Evolutionary conservation across 441 rosid species (phyloP), one percentile per base, ranked within the genome.

Genomic region (Omphalea diandra): DNA sequence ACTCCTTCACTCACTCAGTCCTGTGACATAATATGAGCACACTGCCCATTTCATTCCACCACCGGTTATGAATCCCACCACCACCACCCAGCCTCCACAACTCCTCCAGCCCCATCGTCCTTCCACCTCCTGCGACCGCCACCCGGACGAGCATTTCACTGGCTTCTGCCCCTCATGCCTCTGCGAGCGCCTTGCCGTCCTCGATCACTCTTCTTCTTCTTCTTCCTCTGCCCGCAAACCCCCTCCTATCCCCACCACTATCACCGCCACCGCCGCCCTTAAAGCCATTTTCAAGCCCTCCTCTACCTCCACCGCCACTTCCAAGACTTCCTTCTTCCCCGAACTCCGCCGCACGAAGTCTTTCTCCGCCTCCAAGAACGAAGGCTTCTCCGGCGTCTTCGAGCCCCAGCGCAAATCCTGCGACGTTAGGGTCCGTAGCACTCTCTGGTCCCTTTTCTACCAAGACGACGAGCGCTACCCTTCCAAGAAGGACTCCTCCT

Each of bases 331-430:
- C 2, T 90, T 86, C 63, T 87, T 86, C 75, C 96, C 97, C 12
- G 99, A 93, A 89, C 97, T 96, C 72, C 95, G 98, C 58, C 92
- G 98, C n/a, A 87, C 97, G 0, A 88, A 93, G 82, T 96, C 99
- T 0, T 91, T 93, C 80, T 91, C 98, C 0, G 97, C 98, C 22
- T 89, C 98, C 6, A 95, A 93, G 67, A 95, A 86, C 85, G 98
- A 93, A 76, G 96, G 92, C 3, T 88, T 93, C 69, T 87, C 95
- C 56, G 97, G 93, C 54, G 86, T 84, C 22, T 89, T 86, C 58
- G 98, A 95, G 90, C 97, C 98, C 1, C 99, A 95, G 83, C 83
- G 98, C 61, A 89, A 80, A 72, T 93, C 98, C 40, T 95, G 99
- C 55, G 99, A 95, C 89, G 97, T 95, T 56, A 79, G 96, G 82